A percentile compares a stretch with the other conserved stretches of the same genome.
Evolutionary conservation across 1,284 basidiomycete species (phyloP).

Genomic region (Amylostereum areolatum): DNA sequence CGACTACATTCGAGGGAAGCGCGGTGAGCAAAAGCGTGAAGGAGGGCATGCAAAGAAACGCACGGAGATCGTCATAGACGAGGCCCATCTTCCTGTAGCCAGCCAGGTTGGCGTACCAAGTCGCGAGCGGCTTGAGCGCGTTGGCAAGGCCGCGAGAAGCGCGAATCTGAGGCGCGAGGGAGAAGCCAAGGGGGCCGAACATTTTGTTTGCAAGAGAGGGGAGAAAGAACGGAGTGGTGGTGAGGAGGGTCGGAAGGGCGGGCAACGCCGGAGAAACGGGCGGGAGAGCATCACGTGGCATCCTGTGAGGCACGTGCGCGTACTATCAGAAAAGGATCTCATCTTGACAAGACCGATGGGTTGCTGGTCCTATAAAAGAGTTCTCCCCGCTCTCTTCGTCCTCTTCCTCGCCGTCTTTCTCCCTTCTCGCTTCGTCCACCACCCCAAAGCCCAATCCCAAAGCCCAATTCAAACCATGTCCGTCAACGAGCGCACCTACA

Average conservation of each 20-base stretch:
- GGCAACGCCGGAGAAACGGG: conserved; percentile 11
- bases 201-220: conserved; percentile 31
- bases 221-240: conserved; percentile 5
- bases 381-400: conserved; percentile 10
- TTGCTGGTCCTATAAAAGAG: too few species aligned
- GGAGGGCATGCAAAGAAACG: conserved; percentile 23
- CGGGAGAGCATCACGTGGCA: too few species aligned
- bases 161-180: conserved; percentile 75
- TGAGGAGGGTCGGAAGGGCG: conserved; percentile 9
- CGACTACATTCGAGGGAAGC: conserved; percentile 40
- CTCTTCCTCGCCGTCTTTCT: conserved; percentile 23
- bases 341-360: too few species aligned
- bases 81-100: conserved; percentile 91
- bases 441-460: conserved; percentile 16
- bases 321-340: too few species aligned
- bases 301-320: too few species aligned
- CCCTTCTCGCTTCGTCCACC: conserved; percentile 16
- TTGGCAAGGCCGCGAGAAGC: conserved; percentile 62
- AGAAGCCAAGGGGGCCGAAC: conserved; percentile 71
- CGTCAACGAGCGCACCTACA: conserved; percentile 73
- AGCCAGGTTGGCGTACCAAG: conserved; percentile 77
- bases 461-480: conserved; percentile 42
- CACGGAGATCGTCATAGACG: conserved; percentile 91
- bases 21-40: conserved; percentile 9
- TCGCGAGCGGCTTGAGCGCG: conserved; percentile 75